Evolutionary conservation across 352 stramenopile species (phyloP).

Genomic region (Pythium plurisporium): DNA sequence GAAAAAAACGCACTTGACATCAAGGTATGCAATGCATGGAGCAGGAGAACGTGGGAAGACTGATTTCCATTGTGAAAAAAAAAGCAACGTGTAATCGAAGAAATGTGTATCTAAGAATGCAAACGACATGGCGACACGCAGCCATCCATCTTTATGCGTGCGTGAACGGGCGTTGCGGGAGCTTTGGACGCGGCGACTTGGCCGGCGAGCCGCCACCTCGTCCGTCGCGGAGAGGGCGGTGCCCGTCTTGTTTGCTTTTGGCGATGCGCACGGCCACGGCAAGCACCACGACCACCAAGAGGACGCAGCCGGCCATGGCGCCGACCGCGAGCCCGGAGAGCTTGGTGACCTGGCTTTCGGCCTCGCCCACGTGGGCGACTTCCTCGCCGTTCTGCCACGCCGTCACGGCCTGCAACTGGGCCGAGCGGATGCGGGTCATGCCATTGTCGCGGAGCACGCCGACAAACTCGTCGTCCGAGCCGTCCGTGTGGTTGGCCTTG

Average conservation of each 20-base stretch:
- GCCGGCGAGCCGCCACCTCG: too few relatives aligned
- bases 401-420: slow-evolving; percentile 28
- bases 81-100: neutral
- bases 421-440: slow-evolving; percentile 32
- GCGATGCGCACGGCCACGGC: slow-evolving; percentile 30
- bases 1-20: too few relatives aligned
- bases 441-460: slow-evolving; percentile 24
- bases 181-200: slow-evolving; percentile 19
- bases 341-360: neutral
- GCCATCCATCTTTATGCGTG: slow-evolving; percentile 17
- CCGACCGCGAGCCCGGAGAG: slow-evolving; percentile 25
- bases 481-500: slow-evolving; percentile 23
- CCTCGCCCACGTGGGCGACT: slow-evolving; percentile 31
- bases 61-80: neutral
- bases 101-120: neutral
- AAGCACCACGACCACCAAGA: slow-evolving; percentile 29
- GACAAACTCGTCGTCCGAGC: slow-evolving; percentile 29
- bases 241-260: too few relatives aligned
- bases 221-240: too few relatives aligned
- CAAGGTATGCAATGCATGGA: too few relatives aligned
- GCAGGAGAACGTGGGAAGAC: too few relatives aligned
- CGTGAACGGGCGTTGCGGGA: slow-evolving; percentile 30
- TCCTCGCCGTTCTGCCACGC: slow-evolving; percentile 36
- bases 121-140: slow-evolving; percentile 1
- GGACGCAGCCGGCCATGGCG: slow-evolving; percentile 26